phyloP scores from a whole-genome alignment of 2,329 filamentous ascomycete species.

The Fusarium sp. region DNA sequence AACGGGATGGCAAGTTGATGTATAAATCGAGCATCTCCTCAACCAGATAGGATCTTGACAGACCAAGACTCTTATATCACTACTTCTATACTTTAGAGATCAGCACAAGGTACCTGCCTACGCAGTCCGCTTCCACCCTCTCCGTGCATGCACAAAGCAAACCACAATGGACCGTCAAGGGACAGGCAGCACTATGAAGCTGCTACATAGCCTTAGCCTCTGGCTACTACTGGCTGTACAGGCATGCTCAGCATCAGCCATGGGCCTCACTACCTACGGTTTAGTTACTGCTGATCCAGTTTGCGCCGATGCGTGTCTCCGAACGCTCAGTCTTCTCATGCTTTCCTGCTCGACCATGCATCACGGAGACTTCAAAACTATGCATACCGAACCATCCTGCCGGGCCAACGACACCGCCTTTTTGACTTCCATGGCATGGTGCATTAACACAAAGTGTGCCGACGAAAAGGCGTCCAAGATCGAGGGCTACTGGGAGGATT shows the following conservation, averaged over 20 bases:
- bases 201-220: constrained; percentile 1
- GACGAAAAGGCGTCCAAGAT: constrained; percentile 11
- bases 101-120: not conserved
- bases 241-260: not conserved
- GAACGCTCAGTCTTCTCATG: not conserved
- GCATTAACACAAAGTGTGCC: not conserved
- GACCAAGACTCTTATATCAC: not conserved
- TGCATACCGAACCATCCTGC: constrained; percentile 4
- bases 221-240: constrained; percentile 1
- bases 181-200: not conserved
- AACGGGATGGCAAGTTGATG: not conserved
- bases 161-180: not conserved
- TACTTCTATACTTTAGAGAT: not conserved
- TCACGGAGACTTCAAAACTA: not conserved
- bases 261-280: constrained; percentile 2
- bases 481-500: constrained; percentile 15
- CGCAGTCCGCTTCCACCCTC: not conserved
- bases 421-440: constrained; percentile 18
- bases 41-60: not conserved
- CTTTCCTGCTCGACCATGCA: constrained; percentile 11
- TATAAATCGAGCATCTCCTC: constrained; percentile 13
- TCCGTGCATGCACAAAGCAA: not conserved
- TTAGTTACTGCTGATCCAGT: constrained; percentile 10
- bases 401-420: constrained; percentile 11
- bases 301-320: constrained; percentile 23